A percentile compares a stretch with the other conserved stretches of the same genome.
Evolutionary conservation across 257 asterid genomes (phyloP).

Genomic region (Voacanga thouarsii): DNA sequence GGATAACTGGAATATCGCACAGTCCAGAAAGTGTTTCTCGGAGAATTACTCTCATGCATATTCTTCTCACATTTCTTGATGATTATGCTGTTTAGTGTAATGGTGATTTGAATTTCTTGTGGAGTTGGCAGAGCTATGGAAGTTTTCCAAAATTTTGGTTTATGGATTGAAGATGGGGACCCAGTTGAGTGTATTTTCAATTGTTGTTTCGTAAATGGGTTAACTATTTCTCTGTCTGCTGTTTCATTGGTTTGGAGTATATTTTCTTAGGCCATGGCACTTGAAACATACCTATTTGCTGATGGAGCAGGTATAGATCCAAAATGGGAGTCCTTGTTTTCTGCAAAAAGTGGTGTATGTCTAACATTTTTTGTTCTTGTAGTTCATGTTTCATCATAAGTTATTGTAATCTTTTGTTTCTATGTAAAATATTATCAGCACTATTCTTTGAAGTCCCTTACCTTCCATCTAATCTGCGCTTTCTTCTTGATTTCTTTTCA

Average conservation of each 20-base stretch:
- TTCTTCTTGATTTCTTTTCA: background rate
- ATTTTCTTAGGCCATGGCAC: constrained; percentile 2
- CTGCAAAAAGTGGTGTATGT: background rate
- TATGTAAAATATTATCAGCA: background rate
- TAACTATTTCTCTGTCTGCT: background rate
- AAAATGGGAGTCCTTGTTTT: constrained; percentile 3
- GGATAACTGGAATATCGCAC: background rate
- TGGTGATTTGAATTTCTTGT: background rate
- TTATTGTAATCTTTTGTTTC: background rate
- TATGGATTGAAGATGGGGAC: background rate
- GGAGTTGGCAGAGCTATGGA: background rate
- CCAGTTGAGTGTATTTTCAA: background rate
- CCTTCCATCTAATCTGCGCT: background rate
- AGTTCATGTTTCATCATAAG: background rate
- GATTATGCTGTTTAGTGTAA: background rate
- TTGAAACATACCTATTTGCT: constrained; percentile 10
- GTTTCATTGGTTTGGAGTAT: background rate
- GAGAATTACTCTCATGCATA: background rate
- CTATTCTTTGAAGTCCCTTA: background rate
- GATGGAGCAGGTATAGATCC: constrained; percentile 39
- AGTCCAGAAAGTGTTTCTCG: background rate
- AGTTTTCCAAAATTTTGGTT: background rate
- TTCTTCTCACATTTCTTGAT: background rate
- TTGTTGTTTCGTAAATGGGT: background rate
- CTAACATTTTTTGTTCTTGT: background rate